phyloP scores from a whole-genome alignment of 106 monocot genomes.

The Dioscorea zingiberensis region DNA sequence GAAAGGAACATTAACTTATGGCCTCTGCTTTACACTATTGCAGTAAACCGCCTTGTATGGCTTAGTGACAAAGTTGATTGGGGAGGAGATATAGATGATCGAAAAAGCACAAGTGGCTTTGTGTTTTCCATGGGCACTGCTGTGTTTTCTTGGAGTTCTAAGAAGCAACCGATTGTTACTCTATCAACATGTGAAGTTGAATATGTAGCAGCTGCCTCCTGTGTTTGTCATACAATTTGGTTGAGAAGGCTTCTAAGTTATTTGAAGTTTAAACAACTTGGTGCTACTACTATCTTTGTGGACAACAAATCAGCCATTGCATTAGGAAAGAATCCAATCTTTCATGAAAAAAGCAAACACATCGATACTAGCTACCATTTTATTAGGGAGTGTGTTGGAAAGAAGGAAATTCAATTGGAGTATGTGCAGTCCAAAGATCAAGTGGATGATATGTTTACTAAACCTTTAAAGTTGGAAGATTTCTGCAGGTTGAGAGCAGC shows the following conservation, averaged over 20 bases:
- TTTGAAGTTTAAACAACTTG: background rate
- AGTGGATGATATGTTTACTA: too few species aligned
- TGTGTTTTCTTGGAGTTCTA: too few species aligned
- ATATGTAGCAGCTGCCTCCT: slow-evolving; percentile 3
- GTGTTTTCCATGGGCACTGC: background rate
- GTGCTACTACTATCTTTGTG: background rate
- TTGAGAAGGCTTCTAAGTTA: background rate
- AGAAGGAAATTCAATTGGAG: too few species aligned
- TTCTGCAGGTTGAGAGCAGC: too few species aligned
- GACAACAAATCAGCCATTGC: slow-evolving; percentile 4
- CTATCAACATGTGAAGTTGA: slow-evolving; percentile 10
- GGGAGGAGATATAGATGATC: background rate
- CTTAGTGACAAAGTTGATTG: too few species aligned
- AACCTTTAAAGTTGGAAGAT: too few species aligned
- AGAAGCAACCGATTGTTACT: background rate
- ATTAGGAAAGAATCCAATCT: slow-evolving; percentile 2
- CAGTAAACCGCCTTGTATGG: too few species aligned
- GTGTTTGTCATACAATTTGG: slow-evolving; percentile 2
- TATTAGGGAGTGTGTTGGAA: background rate
- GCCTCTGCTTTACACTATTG: too few species aligned
- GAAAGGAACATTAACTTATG: too few species aligned
- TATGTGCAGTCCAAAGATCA: too few species aligned
- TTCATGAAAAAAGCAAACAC: slow-evolving; percentile 3
- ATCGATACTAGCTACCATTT: slow-evolving; percentile 4
- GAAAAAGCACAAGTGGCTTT: background rate